Base-by-base conservation (phyloP, 768 basidiomycete species). In the Hericium rajendrae region DNA sequence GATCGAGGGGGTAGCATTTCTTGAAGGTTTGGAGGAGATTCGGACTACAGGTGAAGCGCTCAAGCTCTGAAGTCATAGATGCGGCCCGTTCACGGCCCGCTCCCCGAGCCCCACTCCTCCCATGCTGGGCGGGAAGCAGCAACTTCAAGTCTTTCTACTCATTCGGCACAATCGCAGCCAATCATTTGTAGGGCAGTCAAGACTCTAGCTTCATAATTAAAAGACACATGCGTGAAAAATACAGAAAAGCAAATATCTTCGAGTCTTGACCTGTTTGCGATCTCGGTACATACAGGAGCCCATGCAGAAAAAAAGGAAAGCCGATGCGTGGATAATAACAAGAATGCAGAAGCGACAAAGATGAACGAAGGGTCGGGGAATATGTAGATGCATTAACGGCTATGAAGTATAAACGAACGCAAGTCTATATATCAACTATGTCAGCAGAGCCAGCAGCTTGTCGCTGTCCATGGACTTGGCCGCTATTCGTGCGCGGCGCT, bases 401-500 rank as follows among this genome's bases (percentile, higher is more conserved):
- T 37, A 56, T 48, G 52, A 49, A 48, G 52, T 38, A 56, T 32
- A 54, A 59, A 32, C 51, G 53, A 59, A 46, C 39, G 46, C 48
- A 13, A 18, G 43, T 46, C 43, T 46, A n/a, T 18, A 41, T 16
- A 43, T 22, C 41, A 12, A 54, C 54, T 54, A 54, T 28, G 43
- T 43, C 39, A 62, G 54, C 37, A 60, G 51, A 43, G 53, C 48
- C 65, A 85, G 74, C 68, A 89, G 76, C 68, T 77, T 80, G 65
- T 81, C 80, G 56, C 75, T 73, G 62, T 84, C 82, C 73, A 70
- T 66, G 32, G 81, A 83, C 74, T 86, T 88, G 51, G 77, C 73
- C 38, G 81, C 79, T 56, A 90, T 73, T 49, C 77, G 80, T 55
- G 71, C 69, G 51, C 76, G 76, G 53, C 77, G 75, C 59, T 81